A percentile compares a stretch with the other conserved stretches of the same genome.
phyloP scores from a whole-genome alignment of 139 green algal species.

The Chlamydomonas applanata region DNA sequence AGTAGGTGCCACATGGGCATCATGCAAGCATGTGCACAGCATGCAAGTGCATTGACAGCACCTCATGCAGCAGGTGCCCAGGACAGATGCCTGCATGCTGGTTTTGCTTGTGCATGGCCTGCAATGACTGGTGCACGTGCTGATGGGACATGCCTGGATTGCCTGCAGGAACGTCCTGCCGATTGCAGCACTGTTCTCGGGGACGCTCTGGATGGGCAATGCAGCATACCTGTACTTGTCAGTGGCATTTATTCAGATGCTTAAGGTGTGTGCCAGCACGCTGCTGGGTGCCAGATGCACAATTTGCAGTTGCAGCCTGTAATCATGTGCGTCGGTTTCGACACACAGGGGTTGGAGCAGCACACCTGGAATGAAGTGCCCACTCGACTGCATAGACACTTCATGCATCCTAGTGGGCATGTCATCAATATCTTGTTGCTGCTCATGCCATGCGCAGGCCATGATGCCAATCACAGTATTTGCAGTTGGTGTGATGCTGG shows the following conservation, averaged over 20 bases:
- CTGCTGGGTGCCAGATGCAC: not conserved
- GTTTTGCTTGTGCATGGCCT: not conserved
- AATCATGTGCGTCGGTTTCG: no score
- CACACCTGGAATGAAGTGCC: no score
- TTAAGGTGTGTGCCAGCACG: conserved; percentile 63
- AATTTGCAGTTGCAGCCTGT: no score
- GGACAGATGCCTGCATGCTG: no score
- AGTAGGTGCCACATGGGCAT: not conserved
- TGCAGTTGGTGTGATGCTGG: conserved; percentile 44
- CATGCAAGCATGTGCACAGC: not conserved
- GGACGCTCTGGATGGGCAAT: conserved; percentile 90
- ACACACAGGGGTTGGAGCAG: no score
- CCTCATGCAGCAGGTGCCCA: not conserved
- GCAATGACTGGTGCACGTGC: not conserved
- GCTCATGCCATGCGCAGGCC: no score
- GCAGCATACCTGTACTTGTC: conserved; percentile 91
- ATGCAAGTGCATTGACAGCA: no score
- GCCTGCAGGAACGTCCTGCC: conserved; percentile 19
- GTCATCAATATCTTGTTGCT: no score
- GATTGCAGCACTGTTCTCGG: conserved; percentile 28
- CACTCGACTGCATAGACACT: not conserved
- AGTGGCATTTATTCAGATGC: conserved; percentile 96
- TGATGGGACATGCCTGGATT: no score
- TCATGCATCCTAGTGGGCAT: not conserved
- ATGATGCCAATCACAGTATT: conserved; percentile 43